These are phyloP conservation scores for Candida hispaniensis DNA, from an alignment of 805 yeast genomes.

Conservation along the genomic window DNA sequence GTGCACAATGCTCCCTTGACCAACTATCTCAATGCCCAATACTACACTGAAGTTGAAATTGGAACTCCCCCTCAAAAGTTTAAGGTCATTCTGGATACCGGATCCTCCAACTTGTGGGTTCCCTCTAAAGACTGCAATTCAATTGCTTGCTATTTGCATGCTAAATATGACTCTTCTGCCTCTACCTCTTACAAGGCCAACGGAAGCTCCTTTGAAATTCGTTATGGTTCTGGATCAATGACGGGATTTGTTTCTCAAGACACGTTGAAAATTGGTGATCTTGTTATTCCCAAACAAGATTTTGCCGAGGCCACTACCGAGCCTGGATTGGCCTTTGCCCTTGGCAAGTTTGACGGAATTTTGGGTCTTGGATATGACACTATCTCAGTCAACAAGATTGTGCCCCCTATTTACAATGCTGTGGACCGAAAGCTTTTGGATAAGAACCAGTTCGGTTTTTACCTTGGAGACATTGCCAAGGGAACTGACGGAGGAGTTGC, in stretches of 20 bases:
- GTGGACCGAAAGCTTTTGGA: conserved; percentile 71
- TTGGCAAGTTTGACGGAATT: conserved; percentile 97
- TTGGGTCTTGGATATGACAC: conserved; percentile 90
- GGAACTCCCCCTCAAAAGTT: conserved; percentile 93
- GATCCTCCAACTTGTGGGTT: conserved; percentile 95
- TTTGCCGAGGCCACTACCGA: conserved; percentile 96
- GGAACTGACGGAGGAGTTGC: conserved; percentile 76
- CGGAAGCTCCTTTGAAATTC: conserved; percentile 76
- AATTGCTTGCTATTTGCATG: conserved; percentile 88
- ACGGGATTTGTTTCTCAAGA: conserved; percentile 91
- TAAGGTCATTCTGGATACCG: conserved; percentile 92
- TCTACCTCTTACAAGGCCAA: conserved; percentile 81
- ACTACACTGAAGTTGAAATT: conserved; percentile 77
- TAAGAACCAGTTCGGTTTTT: conserved; percentile 76
- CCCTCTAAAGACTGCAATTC: conserved; percentile 84
- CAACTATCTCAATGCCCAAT: conserved; percentile 92
- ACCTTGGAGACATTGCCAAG: conserved; percentile 67
- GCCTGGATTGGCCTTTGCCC: conserved; percentile 96
- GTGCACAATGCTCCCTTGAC: conserved; percentile 76
- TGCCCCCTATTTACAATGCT: conserved; percentile 92
- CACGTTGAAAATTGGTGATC: conserved; percentile 66
- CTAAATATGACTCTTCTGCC: conserved; percentile 74
- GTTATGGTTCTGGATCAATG: conserved; percentile 86
- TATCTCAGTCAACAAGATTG: conserved; percentile 77
- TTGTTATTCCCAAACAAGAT: conserved; percentile 76